These are phyloP conservation scores for Parmales sp. DNA, from an alignment of 108 stramenopile genomes.

Conservation along the genomic window DNA sequence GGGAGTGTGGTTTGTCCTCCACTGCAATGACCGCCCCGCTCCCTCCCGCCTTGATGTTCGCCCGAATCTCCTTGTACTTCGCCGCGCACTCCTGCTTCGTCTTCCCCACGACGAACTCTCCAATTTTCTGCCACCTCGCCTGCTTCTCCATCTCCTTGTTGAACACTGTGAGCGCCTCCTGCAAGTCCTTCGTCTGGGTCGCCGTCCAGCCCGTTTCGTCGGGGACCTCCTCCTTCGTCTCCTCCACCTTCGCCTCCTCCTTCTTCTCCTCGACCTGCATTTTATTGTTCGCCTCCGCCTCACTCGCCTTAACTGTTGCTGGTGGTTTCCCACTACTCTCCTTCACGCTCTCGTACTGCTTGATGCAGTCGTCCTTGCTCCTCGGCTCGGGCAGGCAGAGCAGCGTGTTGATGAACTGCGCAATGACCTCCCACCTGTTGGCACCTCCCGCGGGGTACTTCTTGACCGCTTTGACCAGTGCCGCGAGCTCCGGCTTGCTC, in stretches of 20 bases:
- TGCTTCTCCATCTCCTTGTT: conserved; percentile 92
- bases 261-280: neutral
- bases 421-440: conserved; percentile 88
- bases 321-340: conserved; percentile 20
- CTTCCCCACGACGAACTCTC: conserved; percentile 74
- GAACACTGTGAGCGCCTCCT: conserved; percentile 64
- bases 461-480: conserved; percentile 83
- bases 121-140: conserved; percentile 87
- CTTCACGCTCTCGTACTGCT: conserved; percentile 60
- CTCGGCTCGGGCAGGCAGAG: conserved; percentile 55
- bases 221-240: neutral
- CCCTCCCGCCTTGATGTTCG: conserved; percentile 41
- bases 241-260: neutral
- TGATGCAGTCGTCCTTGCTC: conserved; percentile 89
- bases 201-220: conserved; percentile 57
- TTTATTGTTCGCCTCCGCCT: neutral
- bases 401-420: conserved; percentile 70
- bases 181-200: conserved; percentile 80
- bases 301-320: neutral
- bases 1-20: too few species aligned
- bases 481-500: conserved; percentile 77
- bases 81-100: conserved; percentile 89
- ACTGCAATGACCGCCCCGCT: too few species aligned
- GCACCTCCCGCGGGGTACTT: conserved; percentile 86
- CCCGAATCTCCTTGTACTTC: conserved; percentile 86